Percentiles rank a stretch among this genome's conserved stretches.
Conservation (phyloP, 768 basidiomycete species). For the Amanita fuliginea region DNA sequence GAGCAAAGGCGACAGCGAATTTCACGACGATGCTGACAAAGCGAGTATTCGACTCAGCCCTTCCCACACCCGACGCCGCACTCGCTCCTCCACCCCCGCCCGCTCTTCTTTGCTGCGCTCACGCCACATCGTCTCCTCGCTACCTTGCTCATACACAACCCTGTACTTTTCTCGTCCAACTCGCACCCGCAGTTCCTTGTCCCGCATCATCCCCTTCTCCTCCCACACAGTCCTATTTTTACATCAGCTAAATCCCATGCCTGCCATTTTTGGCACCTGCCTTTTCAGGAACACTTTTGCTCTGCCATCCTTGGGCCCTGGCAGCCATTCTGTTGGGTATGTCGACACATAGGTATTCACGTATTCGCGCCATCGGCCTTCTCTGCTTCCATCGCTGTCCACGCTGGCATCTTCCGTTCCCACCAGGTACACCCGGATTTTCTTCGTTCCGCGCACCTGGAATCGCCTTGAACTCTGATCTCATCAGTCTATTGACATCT, state of each 20-base stretch:
- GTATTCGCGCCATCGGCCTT: constrained; percentile 64
- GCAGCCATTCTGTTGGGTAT: constrained; percentile 64
- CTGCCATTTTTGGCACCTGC: constrained; percentile 27
- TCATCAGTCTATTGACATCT: constrained; percentile 6
- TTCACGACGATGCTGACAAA: constrained; percentile 6
- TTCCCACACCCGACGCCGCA: constrained; percentile 33
- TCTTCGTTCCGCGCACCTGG: constrained; percentile 45
- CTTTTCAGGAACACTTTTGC: constrained; percentile 43
- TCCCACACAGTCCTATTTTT: constrained; percentile 45
- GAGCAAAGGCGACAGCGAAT: constrained; percentile 8
- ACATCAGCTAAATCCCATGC: constrained; percentile 9
- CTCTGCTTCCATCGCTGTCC: constrained; percentile 35
- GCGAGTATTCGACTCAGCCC: constrained; percentile 34
- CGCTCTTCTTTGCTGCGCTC: constrained; percentile 21
- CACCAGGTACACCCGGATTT: constrained; percentile 51
- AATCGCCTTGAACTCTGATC: constrained; percentile 8
- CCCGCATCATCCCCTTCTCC: constrained; percentile 26
- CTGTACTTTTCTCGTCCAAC: constrained; percentile 54
- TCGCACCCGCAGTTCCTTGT: constrained; percentile 36
- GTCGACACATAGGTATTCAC: constrained; percentile 62
- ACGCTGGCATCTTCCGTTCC: constrained; percentile 56
- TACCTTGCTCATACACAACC: constrained; percentile 53
- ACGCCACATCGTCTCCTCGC: constrained; percentile 47
- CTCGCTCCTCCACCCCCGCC: constrained; percentile 23
- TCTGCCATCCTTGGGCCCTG: constrained; percentile 22